These are phyloP conservation scores for Globisporangium nodosum DNA, from an alignment of 352 stramenopile genomes.

Conservation along the genomic window DNA sequence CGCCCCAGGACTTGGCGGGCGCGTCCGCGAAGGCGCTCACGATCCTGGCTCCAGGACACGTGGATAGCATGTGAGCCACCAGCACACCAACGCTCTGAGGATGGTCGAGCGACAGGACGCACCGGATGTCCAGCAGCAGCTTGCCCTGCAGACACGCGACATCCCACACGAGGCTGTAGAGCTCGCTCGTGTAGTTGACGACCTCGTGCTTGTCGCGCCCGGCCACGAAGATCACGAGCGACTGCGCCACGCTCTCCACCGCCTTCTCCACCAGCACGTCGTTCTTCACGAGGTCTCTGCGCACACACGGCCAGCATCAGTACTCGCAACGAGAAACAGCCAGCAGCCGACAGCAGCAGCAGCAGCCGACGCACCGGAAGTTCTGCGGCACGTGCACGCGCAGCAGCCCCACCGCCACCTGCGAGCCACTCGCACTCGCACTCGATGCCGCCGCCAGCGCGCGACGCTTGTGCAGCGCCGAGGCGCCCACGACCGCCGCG, in stretches of 20 bases:
- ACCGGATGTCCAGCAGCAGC: conserved; percentile 59
- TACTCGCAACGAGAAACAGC: neutral
- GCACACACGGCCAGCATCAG: no score
- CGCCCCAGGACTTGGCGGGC: conserved; percentile 37
- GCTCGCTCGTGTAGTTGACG: conserved; percentile 73
- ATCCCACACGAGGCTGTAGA: conserved; percentile 74
- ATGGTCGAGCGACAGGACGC: conserved; percentile 1
- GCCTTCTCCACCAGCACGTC: conserved; percentile 72
- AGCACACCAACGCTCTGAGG: no score
- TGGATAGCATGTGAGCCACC: neutral
- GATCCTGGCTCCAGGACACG: conserved; percentile 24
- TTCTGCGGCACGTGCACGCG: conserved; percentile 52
- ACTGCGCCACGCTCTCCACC: conserved; percentile 33
- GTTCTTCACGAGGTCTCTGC: conserved; percentile 53
- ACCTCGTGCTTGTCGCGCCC: conserved; percentile 47
- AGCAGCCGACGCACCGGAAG: conserved; percentile 22
- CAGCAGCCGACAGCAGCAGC: neutral
- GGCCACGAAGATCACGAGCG: conserved; percentile 61
- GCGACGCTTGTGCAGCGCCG: conserved; percentile 35
- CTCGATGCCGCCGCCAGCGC: neutral
- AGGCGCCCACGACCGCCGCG: conserved; percentile 35
- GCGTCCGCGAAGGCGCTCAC: conserved; percentile 24
- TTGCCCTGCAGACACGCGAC: conserved; percentile 48
- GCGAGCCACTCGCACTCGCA: neutral
- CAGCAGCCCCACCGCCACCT: conserved; percentile 43